These are phyloP conservation scores for Cytidiella melzeri DNA, from an alignment of 768 basidiomycete species.

Conservation along the genomic window DNA sequence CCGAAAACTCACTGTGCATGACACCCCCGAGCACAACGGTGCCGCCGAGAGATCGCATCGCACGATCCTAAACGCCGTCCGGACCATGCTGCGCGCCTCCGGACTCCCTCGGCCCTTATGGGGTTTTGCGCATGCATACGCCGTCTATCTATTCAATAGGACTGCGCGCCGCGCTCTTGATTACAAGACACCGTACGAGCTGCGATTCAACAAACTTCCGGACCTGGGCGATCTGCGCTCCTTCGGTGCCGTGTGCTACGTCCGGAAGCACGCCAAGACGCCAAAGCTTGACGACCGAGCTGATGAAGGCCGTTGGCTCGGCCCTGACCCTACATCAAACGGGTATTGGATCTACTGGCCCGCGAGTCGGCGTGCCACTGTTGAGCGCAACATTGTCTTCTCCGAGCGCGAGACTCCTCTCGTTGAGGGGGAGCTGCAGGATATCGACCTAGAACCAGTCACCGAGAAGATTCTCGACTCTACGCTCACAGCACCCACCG, in stretches of 20 bases:
- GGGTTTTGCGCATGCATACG: background rate
- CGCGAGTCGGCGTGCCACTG: conserved; percentile 15
- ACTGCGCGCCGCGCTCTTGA: background rate
- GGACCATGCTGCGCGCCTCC: no score
- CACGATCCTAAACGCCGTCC: conserved; percentile 7
- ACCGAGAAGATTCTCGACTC: no score
- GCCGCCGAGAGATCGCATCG: conserved; percentile 15
- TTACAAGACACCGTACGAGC: background rate
- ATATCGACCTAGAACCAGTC: background rate
- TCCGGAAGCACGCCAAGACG: background rate
- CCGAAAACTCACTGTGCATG: conserved; percentile 13
- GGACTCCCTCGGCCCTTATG: background rate
- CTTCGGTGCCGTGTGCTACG: background rate
- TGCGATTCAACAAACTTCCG: background rate
- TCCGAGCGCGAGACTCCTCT: background rate
- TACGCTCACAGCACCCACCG: no score
- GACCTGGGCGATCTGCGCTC: background rate
- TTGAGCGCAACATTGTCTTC: conserved; percentile 15
- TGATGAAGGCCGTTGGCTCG: conserved; percentile 23
- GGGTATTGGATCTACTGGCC: conserved; percentile 30
- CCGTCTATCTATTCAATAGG: background rate
- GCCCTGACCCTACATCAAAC: conserved; percentile 27
- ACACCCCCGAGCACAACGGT: conserved; percentile 23
- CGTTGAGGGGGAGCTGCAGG: conserved; percentile 2
- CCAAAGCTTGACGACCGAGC: background rate